These are phyloP conservation scores for Macrophomina phaseolina DNA, from an alignment of 2,329 filamentous ascomycete genomes.

Conservation along the genomic window DNA sequence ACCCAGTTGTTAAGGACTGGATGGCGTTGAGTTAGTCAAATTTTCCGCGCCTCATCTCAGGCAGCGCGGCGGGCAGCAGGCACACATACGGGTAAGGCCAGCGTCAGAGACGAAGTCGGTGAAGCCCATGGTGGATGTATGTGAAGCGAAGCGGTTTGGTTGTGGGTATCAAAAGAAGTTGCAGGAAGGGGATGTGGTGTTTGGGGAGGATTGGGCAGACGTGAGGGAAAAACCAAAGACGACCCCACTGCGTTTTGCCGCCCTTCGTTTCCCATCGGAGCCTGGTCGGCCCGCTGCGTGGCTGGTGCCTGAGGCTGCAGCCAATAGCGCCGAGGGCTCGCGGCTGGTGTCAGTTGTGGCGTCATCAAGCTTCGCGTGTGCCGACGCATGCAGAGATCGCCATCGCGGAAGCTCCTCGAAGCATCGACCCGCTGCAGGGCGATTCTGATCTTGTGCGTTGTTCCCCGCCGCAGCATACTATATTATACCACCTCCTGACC, in stretches of 20 bases:
- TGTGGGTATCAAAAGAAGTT: constrained; percentile 17
- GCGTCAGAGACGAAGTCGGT: constrained; percentile 69
- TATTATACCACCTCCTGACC: constrained; percentile 10
- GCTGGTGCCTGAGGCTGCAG: not conserved
- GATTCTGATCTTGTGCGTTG: not conserved
- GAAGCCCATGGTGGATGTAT: constrained; percentile 67
- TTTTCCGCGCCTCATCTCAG: constrained; percentile 7
- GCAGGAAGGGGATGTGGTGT: constrained; percentile 17
- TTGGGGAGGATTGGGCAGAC: constrained; percentile 22
- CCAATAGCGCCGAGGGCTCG: not conserved
- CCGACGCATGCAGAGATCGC: constrained; percentile 2
- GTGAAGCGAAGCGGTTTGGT: constrained; percentile 16
- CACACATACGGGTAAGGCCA: constrained; percentile 64
- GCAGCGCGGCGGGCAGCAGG: constrained; percentile 11
- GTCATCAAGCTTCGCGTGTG: not conserved
- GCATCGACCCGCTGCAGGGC: constrained; percentile 18
- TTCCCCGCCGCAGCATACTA: not conserved
- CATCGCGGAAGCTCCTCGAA: constrained; percentile 27
- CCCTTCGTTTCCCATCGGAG: not conserved
- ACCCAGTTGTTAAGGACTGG: constrained; percentile 75
- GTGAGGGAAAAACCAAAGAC: constrained; percentile 23
- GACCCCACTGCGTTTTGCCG: constrained; percentile 24
- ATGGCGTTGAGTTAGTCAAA: constrained; percentile 28
- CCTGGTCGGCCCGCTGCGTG: constrained; percentile 15
- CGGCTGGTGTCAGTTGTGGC: not conserved